Base-by-base conservation (phyloP, 2,329 filamentous ascomycete species). In the Mycocentrospora acerina region DNA sequence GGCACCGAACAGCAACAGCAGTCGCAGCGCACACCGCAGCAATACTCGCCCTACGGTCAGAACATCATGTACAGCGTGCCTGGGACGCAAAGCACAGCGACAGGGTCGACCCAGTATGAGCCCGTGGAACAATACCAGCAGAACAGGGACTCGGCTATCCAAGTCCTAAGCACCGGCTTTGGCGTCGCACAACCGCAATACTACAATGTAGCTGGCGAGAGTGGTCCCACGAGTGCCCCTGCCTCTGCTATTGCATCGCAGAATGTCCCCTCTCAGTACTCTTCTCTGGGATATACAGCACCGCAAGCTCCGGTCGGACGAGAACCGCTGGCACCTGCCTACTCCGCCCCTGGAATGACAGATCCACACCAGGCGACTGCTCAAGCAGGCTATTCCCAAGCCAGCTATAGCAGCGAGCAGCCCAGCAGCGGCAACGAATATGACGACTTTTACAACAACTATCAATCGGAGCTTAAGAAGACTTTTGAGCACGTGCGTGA, bases 11-110 rank as follows among this genome's bases (percentile, higher is more conserved):
- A 66, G 42, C 54, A 85, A 79, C 70, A 80, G 74, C 68, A 68
- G 72, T 66, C 73, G 54, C 64, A 86, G 79, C 74, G 82, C 74
- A 42, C 55, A 26, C 48, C 59, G 42, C 69, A 70, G 46, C 67
- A 71, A 43, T 77, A 76, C 57, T 59, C 69, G 37, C 71, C 72
- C 50, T 82, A 82, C 56, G 74, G 82, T 37, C 72, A 80, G 38
- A 80, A 80, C 48, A 82, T 91, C 73, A 84, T 93, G 78, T 94
- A 94, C 74, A 84, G 83, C 71, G 85, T 90, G 59, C 60, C 64
- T 44, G 57, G 59, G 44, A 48, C 56, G 44, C 64, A 64, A 52
- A 53, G 58, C 43, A 42, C 59, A 37, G 56, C 62, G 44, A 48
- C 66, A 74, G 73, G 71, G 67, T 80, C 72, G 75, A 85, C 70